Percentiles rank a stretch among this genome's conserved stretches.
These are phyloP conservation scores for Gossypioides kirkii DNA, from an alignment of 345 rosid genomes.

Conservation along the genomic window DNA sequence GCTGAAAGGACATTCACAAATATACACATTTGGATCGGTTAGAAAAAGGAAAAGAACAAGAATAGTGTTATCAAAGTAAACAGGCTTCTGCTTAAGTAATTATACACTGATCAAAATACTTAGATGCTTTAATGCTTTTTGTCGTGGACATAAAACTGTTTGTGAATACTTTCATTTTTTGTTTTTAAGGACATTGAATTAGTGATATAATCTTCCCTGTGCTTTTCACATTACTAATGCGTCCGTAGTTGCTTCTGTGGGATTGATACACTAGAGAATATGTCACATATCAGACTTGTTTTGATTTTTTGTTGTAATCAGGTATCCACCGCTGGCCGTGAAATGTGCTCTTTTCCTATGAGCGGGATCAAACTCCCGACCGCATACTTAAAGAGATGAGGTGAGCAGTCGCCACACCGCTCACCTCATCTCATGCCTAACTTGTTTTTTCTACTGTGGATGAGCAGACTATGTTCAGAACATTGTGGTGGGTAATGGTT, in stretches of 20 bases:
- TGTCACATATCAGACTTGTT: no score
- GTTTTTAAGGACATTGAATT: background rate
- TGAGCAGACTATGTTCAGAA: no score
- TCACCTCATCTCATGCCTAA: no score
- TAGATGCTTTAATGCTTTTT: conserved; percentile 8
- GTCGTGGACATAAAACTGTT: background rate
- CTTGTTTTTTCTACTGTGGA: no score
- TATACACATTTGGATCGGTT: conserved; percentile 4
- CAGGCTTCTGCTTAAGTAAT: background rate
- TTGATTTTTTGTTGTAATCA: no score
- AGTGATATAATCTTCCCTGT: background rate
- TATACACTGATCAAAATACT: conserved; percentile 6
- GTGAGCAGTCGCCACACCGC: no score
- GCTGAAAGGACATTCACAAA: conserved; percentile 9
- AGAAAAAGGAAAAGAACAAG: background rate
- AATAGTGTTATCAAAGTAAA: conserved; percentile 3
- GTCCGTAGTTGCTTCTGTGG: background rate
- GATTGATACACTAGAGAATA: background rate
- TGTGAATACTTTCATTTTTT: conserved; percentile 1
- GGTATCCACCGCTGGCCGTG: no score
- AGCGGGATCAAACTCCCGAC: no score
- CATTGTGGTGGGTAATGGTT: no score
- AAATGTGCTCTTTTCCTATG: no score
- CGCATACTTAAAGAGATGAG: no score
- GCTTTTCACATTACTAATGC: background rate